A percentile compares a stretch with the other conserved stretches of the same genome.
These are phyloP conservation scores for Apiospora malaysiana DNA, from an alignment of 2,329 filamentous ascomycete species.

Conservation along the genomic window DNA sequence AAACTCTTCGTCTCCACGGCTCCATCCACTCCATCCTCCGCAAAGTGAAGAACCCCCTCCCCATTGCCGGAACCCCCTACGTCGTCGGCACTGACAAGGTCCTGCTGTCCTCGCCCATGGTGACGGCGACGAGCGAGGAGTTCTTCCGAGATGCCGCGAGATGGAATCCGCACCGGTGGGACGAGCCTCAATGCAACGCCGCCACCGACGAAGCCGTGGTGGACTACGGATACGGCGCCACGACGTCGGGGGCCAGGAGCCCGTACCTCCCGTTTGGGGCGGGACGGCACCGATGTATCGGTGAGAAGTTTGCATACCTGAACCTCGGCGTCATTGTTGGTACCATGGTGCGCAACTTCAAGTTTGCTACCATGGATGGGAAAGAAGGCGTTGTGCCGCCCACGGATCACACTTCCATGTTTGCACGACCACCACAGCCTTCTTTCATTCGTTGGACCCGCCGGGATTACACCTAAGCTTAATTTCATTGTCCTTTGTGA, in stretches of 20 bases:
- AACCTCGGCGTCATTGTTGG: constrained; percentile 70
- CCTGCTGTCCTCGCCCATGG: constrained; percentile 49
- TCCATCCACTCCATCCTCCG: constrained; percentile 78
- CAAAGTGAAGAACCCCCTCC: constrained; percentile 71
- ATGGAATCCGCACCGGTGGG: constrained; percentile 72
- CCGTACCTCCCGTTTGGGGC: constrained; percentile 75
- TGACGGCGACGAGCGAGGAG: constrained; percentile 55
- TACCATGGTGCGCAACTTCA: constrained; percentile 66
- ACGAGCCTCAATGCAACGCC: constrained; percentile 36
- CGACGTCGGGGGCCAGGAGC: constrained; percentile 42
- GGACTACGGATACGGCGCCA: constrained; percentile 39
- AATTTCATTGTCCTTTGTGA: too few species aligned
- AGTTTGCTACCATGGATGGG: constrained; percentile 62
- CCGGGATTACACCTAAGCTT: not conserved
- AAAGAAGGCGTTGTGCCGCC: constrained; percentile 57
- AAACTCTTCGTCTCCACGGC: constrained; percentile 74
- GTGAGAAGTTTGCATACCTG: constrained; percentile 77
- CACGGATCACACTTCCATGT: constrained; percentile 67
- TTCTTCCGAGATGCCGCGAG: constrained; percentile 64
- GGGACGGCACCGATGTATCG: constrained; percentile 75
- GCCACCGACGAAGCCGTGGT: constrained; percentile 28
- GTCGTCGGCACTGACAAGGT: constrained; percentile 58
- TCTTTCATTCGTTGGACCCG: constrained; percentile 40
- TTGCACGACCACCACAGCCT: constrained; percentile 42
- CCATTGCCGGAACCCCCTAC: constrained; percentile 61